Conservation (phyloP, 1,139 yeast species). For the Nakaseomyces delphensis region DNA sequence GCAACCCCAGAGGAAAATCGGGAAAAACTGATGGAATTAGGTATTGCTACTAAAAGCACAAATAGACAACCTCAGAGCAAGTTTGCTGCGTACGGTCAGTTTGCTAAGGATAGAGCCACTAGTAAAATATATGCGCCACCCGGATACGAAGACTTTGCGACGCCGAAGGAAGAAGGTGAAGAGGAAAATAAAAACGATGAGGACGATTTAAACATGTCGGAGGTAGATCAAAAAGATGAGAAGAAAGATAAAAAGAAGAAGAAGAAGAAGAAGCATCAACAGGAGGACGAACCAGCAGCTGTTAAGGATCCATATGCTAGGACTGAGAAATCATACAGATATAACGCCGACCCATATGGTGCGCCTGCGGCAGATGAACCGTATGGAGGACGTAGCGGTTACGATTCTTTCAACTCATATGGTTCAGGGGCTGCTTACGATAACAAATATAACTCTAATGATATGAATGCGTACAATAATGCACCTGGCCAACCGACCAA, state of each 20-base stretch:
- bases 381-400: neutral
- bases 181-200: conserved; percentile 11
- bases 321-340: conserved; percentile 4
- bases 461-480: conserved; percentile 2
- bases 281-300: conserved; percentile 7
- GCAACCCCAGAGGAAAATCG: conserved; percentile 50
- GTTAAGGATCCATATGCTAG: conserved; percentile 7
- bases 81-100: conserved; percentile 58
- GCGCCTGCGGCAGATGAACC: neutral
- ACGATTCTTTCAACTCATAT: conserved; percentile 2
- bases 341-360: conserved; percentile 6
- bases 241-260: conserved; percentile 10
- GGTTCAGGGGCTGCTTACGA: neutral
- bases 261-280: conserved; percentile 11
- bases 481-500: conserved; percentile 1
- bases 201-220: conserved; percentile 21
- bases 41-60: conserved; percentile 42
- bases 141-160: conserved; percentile 33
- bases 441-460: neutral
- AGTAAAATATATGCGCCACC: conserved; percentile 40
- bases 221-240: conserved; percentile 13
- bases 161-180: conserved; percentile 10
- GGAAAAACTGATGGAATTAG: conserved; percentile 43
- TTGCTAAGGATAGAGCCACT: conserved; percentile 43
- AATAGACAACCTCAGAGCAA: conserved; percentile 40